A percentile compares a stretch with the other conserved stretches of the same genome.
Conservation (phyloP, 441 rosid genomes). For the Croton setiger region DNA sequence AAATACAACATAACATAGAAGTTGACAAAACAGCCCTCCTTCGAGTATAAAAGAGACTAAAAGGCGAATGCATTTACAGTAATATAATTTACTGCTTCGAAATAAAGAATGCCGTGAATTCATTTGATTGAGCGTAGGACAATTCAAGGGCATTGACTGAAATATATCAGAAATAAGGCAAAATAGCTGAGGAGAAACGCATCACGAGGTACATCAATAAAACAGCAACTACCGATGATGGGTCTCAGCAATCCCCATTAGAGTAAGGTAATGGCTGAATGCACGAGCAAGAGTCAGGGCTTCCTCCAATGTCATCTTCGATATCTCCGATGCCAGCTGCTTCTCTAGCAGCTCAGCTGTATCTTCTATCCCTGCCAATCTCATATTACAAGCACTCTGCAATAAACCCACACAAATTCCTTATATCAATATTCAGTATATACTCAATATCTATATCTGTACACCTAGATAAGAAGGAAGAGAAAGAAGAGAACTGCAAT, state of each 20-base stretch:
- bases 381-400: slow-evolving; percentile 88
- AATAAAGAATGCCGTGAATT: not conserved
- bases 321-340: slow-evolving; percentile 76
- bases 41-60: not conserved
- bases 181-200: not conserved
- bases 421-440: not conserved
- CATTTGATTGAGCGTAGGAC: not conserved
- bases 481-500: not conserved
- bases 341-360: slow-evolving; percentile 78
- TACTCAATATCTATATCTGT: not conserved
- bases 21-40: not conserved
- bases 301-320: slow-evolving; percentile 80
- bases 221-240: slow-evolving; percentile 62
- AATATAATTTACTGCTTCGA: slow-evolving; percentile 3
- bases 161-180: not conserved
- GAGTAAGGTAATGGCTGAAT: slow-evolving; percentile 81
- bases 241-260: slow-evolving; percentile 95
- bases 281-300: slow-evolving; percentile 90
- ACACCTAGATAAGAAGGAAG: not conserved
- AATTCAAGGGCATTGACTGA: slow-evolving; percentile 1
- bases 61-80: not conserved
- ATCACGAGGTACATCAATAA: slow-evolving; percentile 1
- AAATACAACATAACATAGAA: not conserved
- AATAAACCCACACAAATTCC: slow-evolving; percentile 5
- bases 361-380: slow-evolving; percentile 79